phyloP scores from a whole-genome alignment of 805 yeast genomes.

The Ogataea pilisensis region DNA sequence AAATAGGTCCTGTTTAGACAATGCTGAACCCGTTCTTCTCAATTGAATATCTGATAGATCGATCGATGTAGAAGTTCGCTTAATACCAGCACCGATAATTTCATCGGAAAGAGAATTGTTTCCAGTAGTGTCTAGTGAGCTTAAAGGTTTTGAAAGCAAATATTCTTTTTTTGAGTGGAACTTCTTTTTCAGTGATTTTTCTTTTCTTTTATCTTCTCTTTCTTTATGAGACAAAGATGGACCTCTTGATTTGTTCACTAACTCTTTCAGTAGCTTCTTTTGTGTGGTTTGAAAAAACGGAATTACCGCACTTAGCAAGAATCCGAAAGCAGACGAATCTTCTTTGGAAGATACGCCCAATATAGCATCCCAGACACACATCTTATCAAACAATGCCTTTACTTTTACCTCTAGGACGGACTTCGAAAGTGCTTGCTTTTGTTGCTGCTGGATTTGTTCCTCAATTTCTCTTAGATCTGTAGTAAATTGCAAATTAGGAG shows the following conservation, averaged over 20 bases:
- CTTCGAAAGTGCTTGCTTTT: not conserved
- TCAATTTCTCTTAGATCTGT: constrained; percentile 21
- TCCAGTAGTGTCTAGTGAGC: constrained; percentile 1
- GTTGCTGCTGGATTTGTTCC: not conserved
- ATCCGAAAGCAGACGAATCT: constrained; percentile 25
- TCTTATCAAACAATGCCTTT: constrained; percentile 24
- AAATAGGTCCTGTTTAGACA: constrained; percentile 19
- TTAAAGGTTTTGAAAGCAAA: not conserved
- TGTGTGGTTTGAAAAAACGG: constrained; percentile 30
- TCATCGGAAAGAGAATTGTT: too few relatives aligned
- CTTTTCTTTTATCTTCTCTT: constrained; percentile 4
- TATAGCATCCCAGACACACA: constrained; percentile 33
- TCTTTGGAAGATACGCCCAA: constrained; percentile 23
- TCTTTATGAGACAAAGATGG: constrained; percentile 19
- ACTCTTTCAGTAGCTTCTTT: constrained; percentile 21
- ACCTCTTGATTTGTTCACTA: constrained; percentile 28
- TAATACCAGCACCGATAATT: not conserved
- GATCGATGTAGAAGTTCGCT: constrained; percentile 1
- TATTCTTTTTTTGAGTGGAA: not conserved
- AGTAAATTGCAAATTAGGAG: constrained; percentile 21
- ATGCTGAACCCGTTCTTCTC: constrained; percentile 20
- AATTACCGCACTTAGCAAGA: constrained; percentile 24
- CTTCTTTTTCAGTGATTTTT: constrained; percentile 6
- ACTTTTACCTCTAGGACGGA: constrained; percentile 12
- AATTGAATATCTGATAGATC: constrained; percentile 17